Evolutionary conservation across 176 grass and related monocot species (phyloP), one percentile per base, ranked within the genome.

Genomic region (Saccharum officinarum): DNA sequence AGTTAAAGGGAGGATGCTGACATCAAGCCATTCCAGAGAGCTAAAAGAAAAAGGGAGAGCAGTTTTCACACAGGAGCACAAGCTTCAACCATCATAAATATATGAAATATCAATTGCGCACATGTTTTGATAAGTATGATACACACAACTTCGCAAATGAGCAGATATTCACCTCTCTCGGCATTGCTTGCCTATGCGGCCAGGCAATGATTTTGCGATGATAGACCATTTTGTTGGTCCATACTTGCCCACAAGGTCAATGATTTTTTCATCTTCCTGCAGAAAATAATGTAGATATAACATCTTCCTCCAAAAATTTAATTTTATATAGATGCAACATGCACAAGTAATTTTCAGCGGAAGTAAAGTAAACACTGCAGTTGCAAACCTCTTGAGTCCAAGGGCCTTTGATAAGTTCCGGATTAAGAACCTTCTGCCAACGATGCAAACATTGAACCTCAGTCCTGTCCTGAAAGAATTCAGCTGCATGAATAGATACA

Each of bases 361-460:
- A 80, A 55, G 14, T 16, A 36, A 69, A 88, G 77, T 73, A 14
- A 76, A 76, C 30, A 30, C 67, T 39, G 46, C 33, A 89, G 16
- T 36, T 75, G 82, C 90, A 86, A 91, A 99, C 97, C 94, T 99
- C 92, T 80, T 78, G 83, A 80, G 90, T 96, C 97, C 93, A 99
- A 69, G 97, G 97, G 65, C 93, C 97, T 94, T 99, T 99, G 74
- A 96, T 94, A 86, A 96, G 93, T 82, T 99, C 94, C 49, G 97
- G 97, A 73, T 99, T 99, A 81, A 96, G 94, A 88, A 96, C 97
- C 79, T 99, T 99, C 85, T 99, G 94, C 97, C 97, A 99, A 16
- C 94, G 83, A 92, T 99, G 97, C 61, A 99, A 92, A 78, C 97
- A 99, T 84, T 99, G 97, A 72, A 99, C 97, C 80, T 99, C 92